Conservation (phyloP, 2,329 filamentous ascomycete species). For the Claviceps citrina region DNA sequence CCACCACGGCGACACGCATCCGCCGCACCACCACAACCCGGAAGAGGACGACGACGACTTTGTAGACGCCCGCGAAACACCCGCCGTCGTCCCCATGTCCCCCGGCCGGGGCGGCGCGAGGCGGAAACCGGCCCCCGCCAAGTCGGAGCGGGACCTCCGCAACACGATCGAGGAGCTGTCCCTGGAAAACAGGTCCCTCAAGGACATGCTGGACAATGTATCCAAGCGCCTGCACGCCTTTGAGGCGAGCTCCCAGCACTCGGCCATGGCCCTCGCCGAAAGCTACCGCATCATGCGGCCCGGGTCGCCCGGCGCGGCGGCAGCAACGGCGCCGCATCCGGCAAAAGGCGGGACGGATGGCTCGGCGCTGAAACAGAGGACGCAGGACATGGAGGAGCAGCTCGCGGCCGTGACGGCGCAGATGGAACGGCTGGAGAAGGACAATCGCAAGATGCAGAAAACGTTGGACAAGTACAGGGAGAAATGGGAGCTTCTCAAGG, state of each 20-base stretch:
- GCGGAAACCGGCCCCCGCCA: conserved; percentile 25
- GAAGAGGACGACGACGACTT: conserved; percentile 73
- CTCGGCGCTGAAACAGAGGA: conserved; percentile 29
- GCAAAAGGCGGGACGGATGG: conserved; percentile 15
- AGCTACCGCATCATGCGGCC: conserved; percentile 53
- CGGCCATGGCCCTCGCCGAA: conserved; percentile 71
- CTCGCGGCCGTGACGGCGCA: conserved; percentile 42
- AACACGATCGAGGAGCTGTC: conserved; percentile 79
- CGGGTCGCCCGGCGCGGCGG: conserved; percentile 28
- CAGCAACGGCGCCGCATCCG: conserved; percentile 14
- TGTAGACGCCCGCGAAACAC: conserved; percentile 67
- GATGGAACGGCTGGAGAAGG: conserved; percentile 50
- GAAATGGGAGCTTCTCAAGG: conserved; percentile 46
- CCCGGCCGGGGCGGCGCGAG: conserved; percentile 26
- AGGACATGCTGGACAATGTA: conserved; percentile 71
- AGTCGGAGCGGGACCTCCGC: conserved; percentile 29
- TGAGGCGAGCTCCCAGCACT: conserved; percentile 80
- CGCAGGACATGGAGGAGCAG: conserved; percentile 54
- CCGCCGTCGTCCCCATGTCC: conserved; percentile 23
- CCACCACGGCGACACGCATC: conserved; percentile 30
- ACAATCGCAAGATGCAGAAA: conserved; percentile 38
- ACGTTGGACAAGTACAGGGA: conserved; percentile 44
- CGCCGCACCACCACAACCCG: conserved; percentile 7
- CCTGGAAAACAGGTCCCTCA: conserved; percentile 75
- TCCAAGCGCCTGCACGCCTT: conserved; percentile 82